These are phyloP conservation scores for Taphrina sp. DNA, from an alignment of 1,139 yeast species.

Conservation along the genomic window DNA sequence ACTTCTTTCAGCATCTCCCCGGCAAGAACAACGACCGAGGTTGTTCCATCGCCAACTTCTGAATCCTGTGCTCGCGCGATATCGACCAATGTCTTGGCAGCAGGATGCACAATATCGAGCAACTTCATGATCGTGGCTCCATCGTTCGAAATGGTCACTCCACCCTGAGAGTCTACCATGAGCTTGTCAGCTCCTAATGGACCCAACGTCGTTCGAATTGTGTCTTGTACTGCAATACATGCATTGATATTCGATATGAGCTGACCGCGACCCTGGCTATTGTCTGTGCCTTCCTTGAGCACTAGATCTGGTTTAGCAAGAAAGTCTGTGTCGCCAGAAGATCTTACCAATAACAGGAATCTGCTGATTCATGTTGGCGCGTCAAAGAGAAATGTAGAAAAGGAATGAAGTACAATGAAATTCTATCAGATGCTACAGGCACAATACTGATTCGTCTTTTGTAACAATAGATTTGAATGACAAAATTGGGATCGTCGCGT, in stretches of 20 bases:
- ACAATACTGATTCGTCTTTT: too few relatives aligned
- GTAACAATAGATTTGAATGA: too few relatives aligned
- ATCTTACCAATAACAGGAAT: conserved; percentile 35
- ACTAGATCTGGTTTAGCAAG: conserved; percentile 62
- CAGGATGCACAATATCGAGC: conserved; percentile 96
- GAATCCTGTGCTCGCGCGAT: conserved; percentile 96
- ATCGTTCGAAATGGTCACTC: conserved; percentile 92
- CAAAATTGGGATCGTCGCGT: too few relatives aligned
- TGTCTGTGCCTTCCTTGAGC: conserved; percentile 93
- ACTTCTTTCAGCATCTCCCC: conserved; percentile 93
- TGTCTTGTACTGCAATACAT: conserved; percentile 93
- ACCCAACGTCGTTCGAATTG: conserved; percentile 90
- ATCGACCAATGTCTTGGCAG: conserved; percentile 92
- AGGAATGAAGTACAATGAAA: too few relatives aligned
- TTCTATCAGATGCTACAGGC: too few relatives aligned
- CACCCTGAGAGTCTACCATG: conserved; percentile 49
- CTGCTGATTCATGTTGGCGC: conserved; percentile 15
- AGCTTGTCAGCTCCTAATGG: conserved; percentile 88
- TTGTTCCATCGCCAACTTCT: conserved; percentile 98
- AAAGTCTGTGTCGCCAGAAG: not conserved
- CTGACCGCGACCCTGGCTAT: conserved; percentile 96
- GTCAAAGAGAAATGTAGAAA: too few relatives aligned
- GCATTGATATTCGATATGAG: conserved; percentile 93
- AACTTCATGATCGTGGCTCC: conserved; percentile 90
- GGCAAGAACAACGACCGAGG: conserved; percentile 89